Base-by-base conservation (phyloP, 495 filamentous ascomycete species). In the Annulohypoxylon moriforme region DNA sequence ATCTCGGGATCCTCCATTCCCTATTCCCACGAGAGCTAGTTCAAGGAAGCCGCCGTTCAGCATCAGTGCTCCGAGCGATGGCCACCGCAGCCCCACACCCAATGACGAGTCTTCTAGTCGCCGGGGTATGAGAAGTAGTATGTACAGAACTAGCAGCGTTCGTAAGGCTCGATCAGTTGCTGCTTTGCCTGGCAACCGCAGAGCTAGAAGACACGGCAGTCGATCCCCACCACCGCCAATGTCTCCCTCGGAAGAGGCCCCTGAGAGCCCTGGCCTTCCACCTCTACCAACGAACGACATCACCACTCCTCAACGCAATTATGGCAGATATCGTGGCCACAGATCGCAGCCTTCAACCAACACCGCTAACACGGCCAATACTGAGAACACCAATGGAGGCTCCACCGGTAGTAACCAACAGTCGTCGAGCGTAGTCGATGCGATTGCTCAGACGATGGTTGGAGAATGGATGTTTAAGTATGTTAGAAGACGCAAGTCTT, bases 391-490 rank as follows among this genome's bases (percentile, higher is more conserved):
- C 11, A 82, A 77, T 18, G 73, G 75, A 6, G 75, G 72, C 18
- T 93, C 93, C 29, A 80, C 85, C 49, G 87, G 82, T 1, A 90
- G 89, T 70, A 80, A 84, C 2, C 85, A 86, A 44, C 89, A 94
- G 73, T 85, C 91, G 27, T 91, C 91, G 0, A 92, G 89, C 64
- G 96, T 98, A 27, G 94, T 98, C n/a, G 95, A 98, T 82, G 93
- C 96, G 13, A 98, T 99, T 80, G 94, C 96, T 3, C 93, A 97
- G 73, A 97, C 96, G 4, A 99, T 98, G 96, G 93, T 98, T 49
- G 96, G 96, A 33, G 96, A 98, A 75, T 99, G 96, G 96, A 98
- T 99, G 96, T 98, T 91, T 87, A 99, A 99, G 76, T 98, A 98
- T 76, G 92, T 98, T 42, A 88, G 96, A 42, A 89, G 94, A 77